Percentiles rank a stretch among this genome's conserved stretches.
phyloP scores from a whole-genome alignment of 2,329 filamentous ascomycete genomes.

The Scedosporium boydii region DNA sequence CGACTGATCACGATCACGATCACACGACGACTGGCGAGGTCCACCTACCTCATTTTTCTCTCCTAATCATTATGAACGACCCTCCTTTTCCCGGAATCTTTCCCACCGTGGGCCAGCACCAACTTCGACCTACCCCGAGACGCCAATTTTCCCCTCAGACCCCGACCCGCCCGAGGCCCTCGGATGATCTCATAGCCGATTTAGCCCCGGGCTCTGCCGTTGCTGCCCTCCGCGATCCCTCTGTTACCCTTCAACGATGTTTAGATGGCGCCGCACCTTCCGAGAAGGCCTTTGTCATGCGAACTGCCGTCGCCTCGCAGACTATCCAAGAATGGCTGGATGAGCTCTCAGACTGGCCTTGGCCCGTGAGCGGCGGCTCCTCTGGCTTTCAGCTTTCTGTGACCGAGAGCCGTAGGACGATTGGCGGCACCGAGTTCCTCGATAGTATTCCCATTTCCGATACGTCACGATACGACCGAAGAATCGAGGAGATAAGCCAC shows the following conservation, averaged over 20 bases:
- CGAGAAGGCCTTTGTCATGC: constrained; percentile 63
- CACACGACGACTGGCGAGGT: not conserved
- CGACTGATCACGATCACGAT: not conserved
- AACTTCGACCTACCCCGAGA: constrained; percentile 23
- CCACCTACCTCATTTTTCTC: not conserved
- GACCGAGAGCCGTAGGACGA: constrained; percentile 2
- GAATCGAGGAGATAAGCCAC: constrained; percentile 63
- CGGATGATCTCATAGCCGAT: constrained; percentile 51
- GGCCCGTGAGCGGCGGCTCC: constrained; percentile 40
- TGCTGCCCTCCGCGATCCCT: constrained; percentile 46
- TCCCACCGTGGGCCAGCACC: constrained; percentile 22
- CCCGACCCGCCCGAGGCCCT: constrained; percentile 33
- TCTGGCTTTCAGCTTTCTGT: constrained; percentile 38
- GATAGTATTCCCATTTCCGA: constrained; percentile 60
- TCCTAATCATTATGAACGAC: constrained; percentile 23
- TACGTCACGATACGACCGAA: constrained; percentile 58
- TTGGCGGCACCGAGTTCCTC: constrained; percentile 23
- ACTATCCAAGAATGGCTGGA: constrained; percentile 64
- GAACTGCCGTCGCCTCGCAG: constrained; percentile 60
- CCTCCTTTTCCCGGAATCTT: constrained; percentile 18
- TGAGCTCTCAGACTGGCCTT: constrained; percentile 56
- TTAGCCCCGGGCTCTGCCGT: constrained; percentile 52
- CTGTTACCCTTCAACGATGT: constrained; percentile 44
- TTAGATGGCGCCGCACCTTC: constrained; percentile 52
- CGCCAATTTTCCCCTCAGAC: constrained; percentile 30